Conservation (phyloP, 2,329 filamentous ascomycete species). For the Akanthomyces uredinophilus region DNA sequence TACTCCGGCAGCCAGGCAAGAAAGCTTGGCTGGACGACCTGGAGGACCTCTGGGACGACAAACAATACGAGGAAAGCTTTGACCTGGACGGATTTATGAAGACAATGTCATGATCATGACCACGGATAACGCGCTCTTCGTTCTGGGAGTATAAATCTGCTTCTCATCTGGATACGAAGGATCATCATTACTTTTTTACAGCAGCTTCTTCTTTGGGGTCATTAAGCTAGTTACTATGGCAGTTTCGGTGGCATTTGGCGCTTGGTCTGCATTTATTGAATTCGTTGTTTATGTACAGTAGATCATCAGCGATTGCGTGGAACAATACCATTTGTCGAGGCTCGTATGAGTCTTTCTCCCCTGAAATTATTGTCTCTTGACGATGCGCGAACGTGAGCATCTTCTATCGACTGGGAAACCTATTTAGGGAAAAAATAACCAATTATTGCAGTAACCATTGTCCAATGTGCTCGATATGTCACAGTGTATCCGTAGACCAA, state of each 20-base stretch:
- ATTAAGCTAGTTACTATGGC: background rate
- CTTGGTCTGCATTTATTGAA: background rate
- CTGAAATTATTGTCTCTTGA: background rate
- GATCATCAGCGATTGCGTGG: slow-evolving; percentile 13
- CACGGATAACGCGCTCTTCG: background rate
- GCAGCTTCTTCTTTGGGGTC: background rate
- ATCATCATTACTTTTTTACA: background rate
- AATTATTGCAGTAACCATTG: background rate
- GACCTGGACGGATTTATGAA: slow-evolving; percentile 93
- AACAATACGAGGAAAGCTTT: slow-evolving; percentile 97
- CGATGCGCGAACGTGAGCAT: background rate
- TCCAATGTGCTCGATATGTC: background rate
- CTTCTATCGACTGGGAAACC: too few relatives aligned
- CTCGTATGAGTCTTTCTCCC: slow-evolving; percentile 3
- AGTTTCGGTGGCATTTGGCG: slow-evolving; percentile 1
- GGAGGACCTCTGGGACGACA: slow-evolving; percentile 94
- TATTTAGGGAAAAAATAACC: too few relatives aligned
- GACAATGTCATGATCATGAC: slow-evolving; percentile 64
- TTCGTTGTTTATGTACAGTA: slow-evolving; percentile 11
- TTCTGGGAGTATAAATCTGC: background rate
- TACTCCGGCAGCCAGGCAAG: slow-evolving; percentile 91
- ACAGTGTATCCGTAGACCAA: background rate
- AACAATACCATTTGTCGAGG: slow-evolving; percentile 8
- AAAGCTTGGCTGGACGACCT: slow-evolving; percentile 93
- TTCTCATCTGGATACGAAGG: background rate